Base-by-base conservation (phyloP, 176 grass and related monocot species). In the Aegilops umbellulata region DNA sequence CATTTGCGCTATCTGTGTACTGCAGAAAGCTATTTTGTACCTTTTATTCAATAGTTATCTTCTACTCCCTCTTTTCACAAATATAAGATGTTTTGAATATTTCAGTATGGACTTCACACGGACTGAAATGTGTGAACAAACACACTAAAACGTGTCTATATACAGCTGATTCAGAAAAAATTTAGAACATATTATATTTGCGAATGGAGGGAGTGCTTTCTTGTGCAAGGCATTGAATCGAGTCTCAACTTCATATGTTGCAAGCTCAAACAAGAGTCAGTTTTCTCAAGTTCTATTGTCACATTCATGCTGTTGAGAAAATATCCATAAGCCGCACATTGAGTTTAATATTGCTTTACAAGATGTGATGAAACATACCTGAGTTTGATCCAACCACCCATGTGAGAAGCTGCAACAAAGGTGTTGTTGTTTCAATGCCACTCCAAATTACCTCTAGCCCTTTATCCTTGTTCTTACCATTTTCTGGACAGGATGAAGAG, bases 31-130 rank as follows among this genome's bases (percentile, higher is more conserved):
- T 32, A n/a, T 64, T 30, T 65, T 35, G 6, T 32, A 4, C 38
- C 51, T 30, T 63, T 66, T 80, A 11, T 72, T 80, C 85, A 22
- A 19, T 61, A 66, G 17, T 36, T 67, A 76, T 86, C 32, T 6
- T 71, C 34, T 51, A 12, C 15, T 16, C 47, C 42, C 42, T 13
- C 42, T 46, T 13, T 46, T 46, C 42, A 46, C 42, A 46, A 46
- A 49, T 49, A 49, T 15, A 49, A 49, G 46, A 49, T 49, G 1
- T 49, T 16, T 16, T 49, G 14, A 3, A 46, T 46, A 46, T 42
- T 42, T 42, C 41, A 42, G 41, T 42, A 42, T 42, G 41, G 10
- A 42, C 44, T 47, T 5, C 12, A 47, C 15, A 47, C 1, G 44
- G 13, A 47, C 44, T 47, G 44, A 47, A 47, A 15, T 47, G 44